Conservation (phyloP, 2,329 filamentous ascomycete species). For the Sarocladium kiliense region DNA sequence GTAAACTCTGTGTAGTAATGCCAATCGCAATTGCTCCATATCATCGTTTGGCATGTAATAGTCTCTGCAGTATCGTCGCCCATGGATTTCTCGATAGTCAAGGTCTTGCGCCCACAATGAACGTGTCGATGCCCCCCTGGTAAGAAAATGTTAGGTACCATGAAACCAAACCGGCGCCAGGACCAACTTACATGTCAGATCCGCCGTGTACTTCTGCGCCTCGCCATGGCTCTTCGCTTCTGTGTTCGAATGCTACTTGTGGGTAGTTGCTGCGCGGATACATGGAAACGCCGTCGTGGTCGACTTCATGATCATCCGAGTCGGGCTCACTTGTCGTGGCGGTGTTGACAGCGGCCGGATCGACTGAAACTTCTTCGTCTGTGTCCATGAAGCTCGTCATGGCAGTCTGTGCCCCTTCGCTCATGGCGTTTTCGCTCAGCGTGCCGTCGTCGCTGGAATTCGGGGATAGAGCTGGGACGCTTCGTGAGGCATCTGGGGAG, state of each 20-base stretch:
- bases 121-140: constrained; percentile 38
- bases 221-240: constrained; percentile 27
- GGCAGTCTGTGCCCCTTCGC: constrained; percentile 28
- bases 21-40: constrained; percentile 56
- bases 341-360: not conserved
- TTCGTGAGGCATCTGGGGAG: not conserved
- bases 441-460: constrained; percentile 29
- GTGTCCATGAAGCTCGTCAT: constrained; percentile 32
- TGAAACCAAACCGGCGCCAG: too few species aligned
- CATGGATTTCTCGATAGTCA: constrained; percentile 55
- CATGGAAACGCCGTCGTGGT: constrained; percentile 35
- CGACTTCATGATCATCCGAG: constrained; percentile 22
- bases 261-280: constrained; percentile 38
- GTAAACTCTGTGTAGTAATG: constrained; percentile 59
- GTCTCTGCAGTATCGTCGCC: constrained; percentile 55
- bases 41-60: constrained; percentile 66
- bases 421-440: constrained; percentile 24
- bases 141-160: constrained; percentile 7
- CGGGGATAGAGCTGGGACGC: constrained; percentile 19
- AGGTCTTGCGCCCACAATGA: constrained; percentile 47
- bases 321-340: constrained; percentile 13
- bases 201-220: constrained; percentile 20
- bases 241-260: constrained; percentile 26
- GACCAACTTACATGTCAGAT: constrained; percentile 33
- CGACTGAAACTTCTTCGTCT: constrained; percentile 23